phyloP scores from a whole-genome alignment of 2,329 filamentous ascomycete species.

The Clonostachys sp. region DNA sequence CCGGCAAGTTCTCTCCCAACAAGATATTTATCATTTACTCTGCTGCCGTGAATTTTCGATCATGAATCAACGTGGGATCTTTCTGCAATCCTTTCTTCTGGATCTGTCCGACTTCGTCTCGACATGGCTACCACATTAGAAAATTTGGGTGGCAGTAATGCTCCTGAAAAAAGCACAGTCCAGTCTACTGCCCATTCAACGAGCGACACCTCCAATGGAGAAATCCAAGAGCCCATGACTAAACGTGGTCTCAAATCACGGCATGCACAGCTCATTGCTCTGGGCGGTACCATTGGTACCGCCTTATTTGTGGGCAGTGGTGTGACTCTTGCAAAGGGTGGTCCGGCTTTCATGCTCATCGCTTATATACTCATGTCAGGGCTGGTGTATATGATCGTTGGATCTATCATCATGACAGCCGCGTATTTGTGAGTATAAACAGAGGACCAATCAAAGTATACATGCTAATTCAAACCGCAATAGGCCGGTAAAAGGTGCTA shows the following conservation, averaged over 20 bases:
- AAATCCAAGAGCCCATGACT: neutral
- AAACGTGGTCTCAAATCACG: conserved; percentile 40
- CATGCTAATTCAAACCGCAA: conserved; percentile 13
- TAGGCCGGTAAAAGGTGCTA: conserved; percentile 9
- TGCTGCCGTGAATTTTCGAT: no score
- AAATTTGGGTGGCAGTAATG: no score
- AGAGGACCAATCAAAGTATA: no score
- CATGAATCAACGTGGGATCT: no score
- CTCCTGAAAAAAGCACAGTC: no score
- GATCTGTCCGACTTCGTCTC: no score
- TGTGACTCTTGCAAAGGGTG: conserved; percentile 53
- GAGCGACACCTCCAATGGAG: no score
- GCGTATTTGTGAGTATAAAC: conserved; percentile 23
- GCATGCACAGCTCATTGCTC: conserved; percentile 67
- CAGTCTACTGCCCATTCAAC: no score
- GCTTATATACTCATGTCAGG: conserved; percentile 51
- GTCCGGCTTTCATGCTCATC: conserved; percentile 54
- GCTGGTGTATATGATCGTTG: conserved; percentile 56
- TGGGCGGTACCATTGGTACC: conserved; percentile 55
- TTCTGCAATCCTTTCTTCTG: no score
- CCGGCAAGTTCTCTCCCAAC: no score
- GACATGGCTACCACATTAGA: no score
- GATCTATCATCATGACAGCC: conserved; percentile 56
- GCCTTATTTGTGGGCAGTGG: conserved; percentile 60
- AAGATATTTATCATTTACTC: no score